These are phyloP conservation scores for Nakazawaea anatomiae DNA, from an alignment of 805 yeast genomes.

Conservation along the genomic window DNA sequence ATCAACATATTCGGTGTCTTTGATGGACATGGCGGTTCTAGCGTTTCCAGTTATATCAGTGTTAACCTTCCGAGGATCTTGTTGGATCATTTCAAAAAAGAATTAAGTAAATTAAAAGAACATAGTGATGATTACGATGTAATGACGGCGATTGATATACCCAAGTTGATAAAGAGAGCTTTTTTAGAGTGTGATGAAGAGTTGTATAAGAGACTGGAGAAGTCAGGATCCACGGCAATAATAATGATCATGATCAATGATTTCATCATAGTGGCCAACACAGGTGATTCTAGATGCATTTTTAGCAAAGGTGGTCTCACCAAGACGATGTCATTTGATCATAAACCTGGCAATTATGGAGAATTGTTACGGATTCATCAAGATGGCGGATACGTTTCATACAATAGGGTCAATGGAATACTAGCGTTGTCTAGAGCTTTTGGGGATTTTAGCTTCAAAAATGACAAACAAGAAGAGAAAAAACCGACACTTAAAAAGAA, in stretches of 20 bases:
- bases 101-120: neutral
- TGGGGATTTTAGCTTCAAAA: constrained; percentile 60
- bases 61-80: constrained; percentile 32
- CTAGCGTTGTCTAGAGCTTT: constrained; percentile 53
- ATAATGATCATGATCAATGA: constrained; percentile 38
- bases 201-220: constrained; percentile 32
- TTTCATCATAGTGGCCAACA: constrained; percentile 51
- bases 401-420: constrained; percentile 55
- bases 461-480: constrained; percentile 10
- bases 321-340: constrained; percentile 62
- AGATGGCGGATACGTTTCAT: constrained; percentile 57
- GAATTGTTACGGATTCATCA: constrained; percentile 51
- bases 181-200: constrained; percentile 41
- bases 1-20: constrained; percentile 60
- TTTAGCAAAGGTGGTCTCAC: constrained; percentile 46
- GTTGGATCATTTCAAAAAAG: constrained; percentile 22
- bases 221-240: constrained; percentile 50
- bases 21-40: constrained; percentile 80
- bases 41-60: constrained; percentile 50
- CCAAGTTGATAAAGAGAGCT: constrained; percentile 31
- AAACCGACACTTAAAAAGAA: neutral
- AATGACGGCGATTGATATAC: constrained; percentile 20
- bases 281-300: constrained; percentile 74
- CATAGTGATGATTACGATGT: neutral
- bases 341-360: constrained; percentile 54